Evolutionary conservation across 129 eudicot genomes (phyloP).

Genomic region (Tagetes erecta): DNA sequence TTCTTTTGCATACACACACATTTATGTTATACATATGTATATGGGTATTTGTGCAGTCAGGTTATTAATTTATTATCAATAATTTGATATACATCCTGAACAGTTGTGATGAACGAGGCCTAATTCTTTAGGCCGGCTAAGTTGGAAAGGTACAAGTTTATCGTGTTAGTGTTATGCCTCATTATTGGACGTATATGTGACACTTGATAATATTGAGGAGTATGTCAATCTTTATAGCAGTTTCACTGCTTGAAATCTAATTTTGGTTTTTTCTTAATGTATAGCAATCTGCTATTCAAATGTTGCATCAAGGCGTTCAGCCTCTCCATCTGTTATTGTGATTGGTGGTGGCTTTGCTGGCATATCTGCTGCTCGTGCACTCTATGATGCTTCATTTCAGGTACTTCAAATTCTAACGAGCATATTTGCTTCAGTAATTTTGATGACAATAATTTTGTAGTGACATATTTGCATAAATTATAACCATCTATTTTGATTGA

Average conservation of each 20-base stretch:
- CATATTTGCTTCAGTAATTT: neutral
- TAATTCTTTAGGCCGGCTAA: slow-evolving; percentile 7
- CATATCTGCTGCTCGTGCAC: slow-evolving; percentile 92
- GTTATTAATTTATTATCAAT: neutral
- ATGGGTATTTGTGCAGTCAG: neutral
- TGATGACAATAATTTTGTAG: slow-evolving; percentile 17
- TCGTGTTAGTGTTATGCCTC: neutral
- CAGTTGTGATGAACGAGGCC: neutral
- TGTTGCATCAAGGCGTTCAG: slow-evolving; percentile 44
- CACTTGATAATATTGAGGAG: slow-evolving; percentile 2
- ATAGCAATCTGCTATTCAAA: slow-evolving; percentile 61
- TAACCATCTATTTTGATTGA: slow-evolving; percentile 1
- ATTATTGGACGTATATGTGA: slow-evolving; percentile 3
- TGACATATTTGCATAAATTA: neutral
- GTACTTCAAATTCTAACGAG: slow-evolving; percentile 34
- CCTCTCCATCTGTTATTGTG: slow-evolving; percentile 88
- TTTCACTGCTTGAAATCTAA: slow-evolving; percentile 21
- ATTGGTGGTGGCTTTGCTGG: slow-evolving; percentile 94
- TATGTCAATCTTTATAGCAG: slow-evolving; percentile 13
- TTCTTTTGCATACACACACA: neutral
- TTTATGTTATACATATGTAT: neutral
- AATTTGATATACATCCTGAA: neutral
- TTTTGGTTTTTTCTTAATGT: slow-evolving; percentile 5
- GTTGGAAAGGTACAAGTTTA: slow-evolving; percentile 10
- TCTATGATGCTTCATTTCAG: slow-evolving; percentile 96